A percentile compares a stretch with the other conserved stretches of the same genome.
Evolutionary conservation across 1,284 basidiomycete genomes (phyloP).

Genomic region (Schizopora paradoxa): DNA sequence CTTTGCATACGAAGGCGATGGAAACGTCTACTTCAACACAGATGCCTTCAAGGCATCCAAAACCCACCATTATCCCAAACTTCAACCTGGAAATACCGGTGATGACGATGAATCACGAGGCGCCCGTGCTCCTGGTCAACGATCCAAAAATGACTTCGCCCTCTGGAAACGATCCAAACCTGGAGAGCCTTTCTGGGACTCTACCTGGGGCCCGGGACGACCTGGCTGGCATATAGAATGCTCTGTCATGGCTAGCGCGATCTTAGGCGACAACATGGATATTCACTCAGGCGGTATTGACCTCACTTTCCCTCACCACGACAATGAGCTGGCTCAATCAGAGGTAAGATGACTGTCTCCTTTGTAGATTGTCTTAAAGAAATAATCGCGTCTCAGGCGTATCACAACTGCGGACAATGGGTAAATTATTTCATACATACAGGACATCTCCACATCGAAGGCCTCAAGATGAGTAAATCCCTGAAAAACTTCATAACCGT

Average conservation of each 20-base stretch:
- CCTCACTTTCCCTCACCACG: conserved; percentile 97
- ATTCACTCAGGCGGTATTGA: conserved; percentile 98
- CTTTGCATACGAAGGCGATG: conserved; percentile 85
- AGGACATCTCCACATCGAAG: conserved; percentile 97
- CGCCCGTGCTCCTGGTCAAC: conserved; percentile 25
- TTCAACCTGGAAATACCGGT: conserved; percentile 94
- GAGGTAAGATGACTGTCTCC: conserved; percentile 55
- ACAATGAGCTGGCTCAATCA: conserved; percentile 97
- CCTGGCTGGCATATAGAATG: conserved; percentile 99
- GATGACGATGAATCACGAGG: conserved; percentile 97
- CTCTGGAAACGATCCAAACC: conserved; percentile 98
- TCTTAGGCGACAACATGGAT: conserved; percentile 92
- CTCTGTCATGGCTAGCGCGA: conserved; percentile 95
- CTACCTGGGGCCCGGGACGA: conserved; percentile 94
- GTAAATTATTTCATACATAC: conserved; percentile 99
- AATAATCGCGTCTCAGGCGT: conserved; percentile 79
- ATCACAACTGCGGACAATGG: conserved; percentile 91
- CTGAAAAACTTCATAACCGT: conserved; percentile 99
- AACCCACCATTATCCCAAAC: conserved; percentile 84
- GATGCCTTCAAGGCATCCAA: conserved; percentile 75
- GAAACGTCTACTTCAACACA: conserved; percentile 96
- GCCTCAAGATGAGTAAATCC: conserved; percentile 99
- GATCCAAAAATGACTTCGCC: conserved; percentile 74
- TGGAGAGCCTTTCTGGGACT: conserved; percentile 97
- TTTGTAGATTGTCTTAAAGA: conserved; percentile 17